A percentile compares a stretch with the other conserved stretches of the same genome.
These are phyloP conservation scores for Citrullus mucosospermus DNA, from an alignment of 306 rosid species.

Conservation along the genomic window DNA sequence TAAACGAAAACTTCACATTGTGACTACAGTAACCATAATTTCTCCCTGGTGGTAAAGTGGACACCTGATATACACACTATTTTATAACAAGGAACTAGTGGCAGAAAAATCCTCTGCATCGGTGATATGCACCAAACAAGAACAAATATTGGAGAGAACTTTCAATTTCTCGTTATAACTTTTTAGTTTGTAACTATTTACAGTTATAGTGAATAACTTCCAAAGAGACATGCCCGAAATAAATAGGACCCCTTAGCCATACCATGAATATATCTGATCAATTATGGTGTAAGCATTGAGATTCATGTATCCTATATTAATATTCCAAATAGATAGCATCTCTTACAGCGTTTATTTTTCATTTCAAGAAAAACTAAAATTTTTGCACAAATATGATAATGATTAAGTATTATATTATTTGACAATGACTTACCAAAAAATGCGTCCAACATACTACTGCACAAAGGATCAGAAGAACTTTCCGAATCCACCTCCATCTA, in stretches of 20 bases:
- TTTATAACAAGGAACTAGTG: background rate
- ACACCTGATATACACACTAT: background rate
- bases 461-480: constrained; percentile 41
- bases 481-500: constrained; percentile 46
- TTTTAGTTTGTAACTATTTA: background rate
- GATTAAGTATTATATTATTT: background rate
- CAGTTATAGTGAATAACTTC: background rate
- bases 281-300: background rate
- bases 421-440: constrained; percentile 50
- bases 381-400: background rate
- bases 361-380: background rate
- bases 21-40: background rate
- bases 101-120: background rate
- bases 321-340: background rate
- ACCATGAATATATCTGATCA: background rate
- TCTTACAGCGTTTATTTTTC: background rate
- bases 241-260: background rate
- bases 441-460: constrained; percentile 67
- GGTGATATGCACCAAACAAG: background rate
- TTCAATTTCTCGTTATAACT: background rate
- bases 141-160: background rate
- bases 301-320: background rate
- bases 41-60: background rate
- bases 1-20: background rate
- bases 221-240: background rate